Base-by-base conservation (phyloP, 306 rosid species). In the Alnus glutinosa region DNA sequence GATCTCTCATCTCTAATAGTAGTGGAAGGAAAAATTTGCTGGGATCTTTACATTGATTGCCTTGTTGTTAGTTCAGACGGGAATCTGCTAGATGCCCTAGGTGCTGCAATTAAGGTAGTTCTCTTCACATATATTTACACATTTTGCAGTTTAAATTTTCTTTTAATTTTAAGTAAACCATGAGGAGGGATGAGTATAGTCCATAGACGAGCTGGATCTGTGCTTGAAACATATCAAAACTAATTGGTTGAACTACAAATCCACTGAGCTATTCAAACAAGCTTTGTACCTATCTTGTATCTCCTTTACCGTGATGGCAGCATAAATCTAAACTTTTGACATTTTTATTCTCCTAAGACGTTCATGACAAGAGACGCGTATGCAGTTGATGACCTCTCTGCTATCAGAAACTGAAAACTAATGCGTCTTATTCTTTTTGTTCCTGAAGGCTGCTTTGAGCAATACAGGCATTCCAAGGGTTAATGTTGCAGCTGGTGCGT, bases 11-110 rank as follows among this genome's bases (percentile, higher is more conserved):
- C 97, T 9, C 87, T 94, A 55, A 68, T 83, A 48, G 88, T 92
- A 19, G 88, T 87, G 57, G 94, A 89, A 59, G 94, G 98, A 63
- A 94, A 94, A 87, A 79, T 91, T 55, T 94, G 98, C 87, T 92
- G 98, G 98, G 93, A 91, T 81, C 94, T 94, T 75, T 94, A 94
- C 80, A 84, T 92, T 57, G 98, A 92, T 30, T 93, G 97, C 75
- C 94, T 94, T 75, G 94, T 94, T 66, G 83, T 94, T 59, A 80
- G 97, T 59, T 90, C 97, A 54, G 97, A 94, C 59, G 98, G 98
- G 59, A 92, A 94, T 88, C 84, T 91, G 77, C 87, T 94, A 80
- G 98, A 94, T 76, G 91, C 97, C 69, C 80, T 92, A 7, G 92
- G 94, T 10, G 97, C 98, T 81, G 96, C 98, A 72, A 87, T 94